Percentiles rank a stretch among this genome's conserved stretches.
These are phyloP conservation scores for Aspergillus sp. DNA, from an alignment of 2,329 filamentous ascomycete species.

Conservation along the genomic window DNA sequence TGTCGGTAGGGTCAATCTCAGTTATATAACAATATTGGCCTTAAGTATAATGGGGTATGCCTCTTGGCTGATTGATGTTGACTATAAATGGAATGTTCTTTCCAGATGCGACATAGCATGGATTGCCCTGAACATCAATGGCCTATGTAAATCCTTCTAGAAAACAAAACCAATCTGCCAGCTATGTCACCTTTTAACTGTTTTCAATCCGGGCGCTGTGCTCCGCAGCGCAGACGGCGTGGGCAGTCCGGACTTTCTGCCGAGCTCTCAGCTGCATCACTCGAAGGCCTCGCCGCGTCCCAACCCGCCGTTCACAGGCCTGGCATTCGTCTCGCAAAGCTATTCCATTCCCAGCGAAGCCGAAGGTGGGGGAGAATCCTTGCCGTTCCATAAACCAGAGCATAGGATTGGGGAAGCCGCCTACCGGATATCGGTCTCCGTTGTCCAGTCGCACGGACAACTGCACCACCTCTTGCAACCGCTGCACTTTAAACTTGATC, in stretches of 20 bases:
- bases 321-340: neutral
- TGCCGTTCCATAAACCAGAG: slow-evolving; percentile 4
- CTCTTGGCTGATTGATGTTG: too few species aligned
- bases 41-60: too few species aligned
- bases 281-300: neutral
- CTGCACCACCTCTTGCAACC: neutral
- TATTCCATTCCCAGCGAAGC: neutral
- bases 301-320: neutral
- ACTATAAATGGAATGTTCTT: too few species aligned
- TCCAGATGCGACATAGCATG: too few species aligned
- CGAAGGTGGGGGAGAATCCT: slow-evolving; percentile 1
- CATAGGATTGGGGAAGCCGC: slow-evolving; percentile 1
- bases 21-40: too few species aligned
- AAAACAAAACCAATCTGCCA: neutral
- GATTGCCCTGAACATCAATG: too few species aligned
- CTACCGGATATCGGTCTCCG: neutral
- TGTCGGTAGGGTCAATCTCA: too few species aligned
- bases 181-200: neutral
- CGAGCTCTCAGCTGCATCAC: slow-evolving; percentile 1
- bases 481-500: neutral
- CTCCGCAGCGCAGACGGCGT: neutral
- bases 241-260: neutral
- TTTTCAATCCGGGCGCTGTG: neutral
- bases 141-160: too few species aligned
- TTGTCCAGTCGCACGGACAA: slow-evolving; percentile 2